Conservation (phyloP, 148 eudicot species). For the Diospyros kaki region DNA sequence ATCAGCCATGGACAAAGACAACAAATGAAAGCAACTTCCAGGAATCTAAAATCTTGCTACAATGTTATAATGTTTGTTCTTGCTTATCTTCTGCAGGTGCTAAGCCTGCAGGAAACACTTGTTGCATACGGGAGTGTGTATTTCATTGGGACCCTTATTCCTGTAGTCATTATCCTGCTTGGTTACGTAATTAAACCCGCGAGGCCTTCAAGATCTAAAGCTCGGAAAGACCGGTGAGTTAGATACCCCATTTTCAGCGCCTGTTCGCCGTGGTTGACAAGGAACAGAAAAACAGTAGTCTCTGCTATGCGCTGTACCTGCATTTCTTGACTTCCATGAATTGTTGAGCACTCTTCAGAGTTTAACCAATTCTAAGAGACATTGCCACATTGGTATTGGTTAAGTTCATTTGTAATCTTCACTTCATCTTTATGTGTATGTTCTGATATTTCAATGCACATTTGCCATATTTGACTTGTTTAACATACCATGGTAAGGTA, state of each 20-base stretch:
- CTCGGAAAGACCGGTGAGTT: slow-evolving; percentile 63
- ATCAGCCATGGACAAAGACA: neutral
- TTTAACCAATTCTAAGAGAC: neutral
- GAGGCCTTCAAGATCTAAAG: slow-evolving; percentile 65
- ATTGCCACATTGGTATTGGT: neutral
- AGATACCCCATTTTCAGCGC: slow-evolving; percentile 3
- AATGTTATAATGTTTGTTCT: neutral
- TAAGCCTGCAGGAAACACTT: slow-evolving; percentile 85
- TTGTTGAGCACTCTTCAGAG: neutral
- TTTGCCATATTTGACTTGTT: neutral
- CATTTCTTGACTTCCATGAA: neutral
- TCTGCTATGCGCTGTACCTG: slow-evolving; percentile 4
- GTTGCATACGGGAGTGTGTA: slow-evolving; percentile 76
- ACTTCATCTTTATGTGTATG: neutral
- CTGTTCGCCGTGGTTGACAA: neutral
- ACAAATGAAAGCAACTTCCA: neutral
- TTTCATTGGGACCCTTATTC: slow-evolving; percentile 75
- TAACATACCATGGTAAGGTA: neutral
- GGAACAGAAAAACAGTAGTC: slow-evolving; percentile 5
- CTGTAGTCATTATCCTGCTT: slow-evolving; percentile 52
- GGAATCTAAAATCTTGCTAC: neutral
- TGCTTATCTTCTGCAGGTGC: slow-evolving; percentile 49
- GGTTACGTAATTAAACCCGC: slow-evolving; percentile 67
- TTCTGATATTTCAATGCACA: neutral
- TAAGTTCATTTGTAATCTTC: neutral